These are phyloP conservation scores for Naganishia cerealis DNA, from an alignment of 1,284 basidiomycete species.

Conservation along the genomic window DNA sequence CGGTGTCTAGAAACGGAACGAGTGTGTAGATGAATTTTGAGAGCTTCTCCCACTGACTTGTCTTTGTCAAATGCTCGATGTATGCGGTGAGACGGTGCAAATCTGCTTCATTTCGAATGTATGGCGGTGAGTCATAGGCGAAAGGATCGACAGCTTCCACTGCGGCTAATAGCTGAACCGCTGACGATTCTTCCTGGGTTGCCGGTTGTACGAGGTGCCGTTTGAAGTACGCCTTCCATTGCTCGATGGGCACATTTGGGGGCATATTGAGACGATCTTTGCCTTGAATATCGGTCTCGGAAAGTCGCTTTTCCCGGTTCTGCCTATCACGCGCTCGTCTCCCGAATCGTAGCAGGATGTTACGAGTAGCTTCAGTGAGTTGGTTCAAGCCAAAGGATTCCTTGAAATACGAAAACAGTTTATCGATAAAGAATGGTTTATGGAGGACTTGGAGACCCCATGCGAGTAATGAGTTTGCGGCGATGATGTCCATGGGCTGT, in stretches of 20 bases:
- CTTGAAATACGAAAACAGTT: slow-evolving; percentile 44
- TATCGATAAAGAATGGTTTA: slow-evolving; percentile 37
- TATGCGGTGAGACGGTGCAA: slow-evolving; percentile 18
- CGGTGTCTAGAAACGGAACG: slow-evolving; percentile 20
- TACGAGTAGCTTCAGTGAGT: slow-evolving; percentile 14
- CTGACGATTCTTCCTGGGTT: background rate
- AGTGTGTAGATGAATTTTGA: slow-evolving; percentile 20
- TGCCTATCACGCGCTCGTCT: slow-evolving; percentile 1
- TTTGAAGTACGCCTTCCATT: slow-evolving; percentile 22
- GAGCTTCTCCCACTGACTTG: slow-evolving; percentile 9
- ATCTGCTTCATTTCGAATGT: slow-evolving; percentile 17
- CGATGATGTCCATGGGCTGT: slow-evolving; percentile 42
- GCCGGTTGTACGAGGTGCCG: slow-evolving; percentile 12
- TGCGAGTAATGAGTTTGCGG: slow-evolving; percentile 43
- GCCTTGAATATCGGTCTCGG: background rate
- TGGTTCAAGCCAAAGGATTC: slow-evolving; percentile 34
- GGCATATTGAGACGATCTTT: background rate
- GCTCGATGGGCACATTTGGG: slow-evolving; percentile 5
- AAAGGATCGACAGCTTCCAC: slow-evolving; percentile 15
- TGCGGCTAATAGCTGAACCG: background rate
- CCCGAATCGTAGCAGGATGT: slow-evolving; percentile 17
- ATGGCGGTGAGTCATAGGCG: slow-evolving; percentile 18
- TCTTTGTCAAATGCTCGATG: slow-evolving; percentile 17
- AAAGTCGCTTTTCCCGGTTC: background rate
- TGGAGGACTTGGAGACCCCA: slow-evolving; percentile 43